Conservation (phyloP, 805 yeast species). For the Nakazawaea siamensis region DNA sequence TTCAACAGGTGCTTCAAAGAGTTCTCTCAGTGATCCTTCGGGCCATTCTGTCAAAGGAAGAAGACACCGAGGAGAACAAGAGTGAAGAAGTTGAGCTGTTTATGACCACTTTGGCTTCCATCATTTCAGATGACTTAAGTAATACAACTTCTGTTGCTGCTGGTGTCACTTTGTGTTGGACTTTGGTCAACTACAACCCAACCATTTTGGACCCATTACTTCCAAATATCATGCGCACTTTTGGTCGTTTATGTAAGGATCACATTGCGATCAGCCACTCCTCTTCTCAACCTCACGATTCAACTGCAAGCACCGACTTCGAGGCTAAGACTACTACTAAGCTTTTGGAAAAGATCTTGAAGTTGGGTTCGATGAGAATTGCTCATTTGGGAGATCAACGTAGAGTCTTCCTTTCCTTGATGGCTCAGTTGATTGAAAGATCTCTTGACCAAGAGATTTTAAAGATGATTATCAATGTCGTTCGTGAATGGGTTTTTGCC, state of each 20-base stretch:
- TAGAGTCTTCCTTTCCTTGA: slow-evolving; percentile 72
- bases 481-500: slow-evolving; percentile 85
- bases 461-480: slow-evolving; percentile 66
- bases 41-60: slow-evolving; percentile 46
- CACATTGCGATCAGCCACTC: slow-evolving; percentile 45
- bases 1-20: slow-evolving; percentile 76
- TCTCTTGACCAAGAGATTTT: slow-evolving; percentile 72
- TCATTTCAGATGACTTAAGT: slow-evolving; percentile 70
- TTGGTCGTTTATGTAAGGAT: slow-evolving; percentile 84
- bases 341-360: slow-evolving; percentile 66
- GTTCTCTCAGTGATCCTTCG: slow-evolving; percentile 62
- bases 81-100: slow-evolving; percentile 60
- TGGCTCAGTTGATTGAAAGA: slow-evolving; percentile 87
- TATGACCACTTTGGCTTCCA: slow-evolving; percentile 49
- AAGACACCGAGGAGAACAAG: slow-evolving; percentile 39
- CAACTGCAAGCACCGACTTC: slow-evolving; percentile 31
- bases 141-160: slow-evolving; percentile 76
- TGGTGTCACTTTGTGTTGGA: slow-evolving; percentile 77
- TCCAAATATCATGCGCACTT: slow-evolving; percentile 74
- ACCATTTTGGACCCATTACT: slow-evolving; percentile 65
- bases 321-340: slow-evolving; percentile 78
- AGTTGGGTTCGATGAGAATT: slow-evolving; percentile 72
- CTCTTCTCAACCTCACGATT: slow-evolving; percentile 7
- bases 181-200: slow-evolving; percentile 69
- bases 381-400: slow-evolving; percentile 90